phyloP scores from a whole-genome alignment of 176 grass and related monocot genomes.

The Juncus inflexus region DNA sequence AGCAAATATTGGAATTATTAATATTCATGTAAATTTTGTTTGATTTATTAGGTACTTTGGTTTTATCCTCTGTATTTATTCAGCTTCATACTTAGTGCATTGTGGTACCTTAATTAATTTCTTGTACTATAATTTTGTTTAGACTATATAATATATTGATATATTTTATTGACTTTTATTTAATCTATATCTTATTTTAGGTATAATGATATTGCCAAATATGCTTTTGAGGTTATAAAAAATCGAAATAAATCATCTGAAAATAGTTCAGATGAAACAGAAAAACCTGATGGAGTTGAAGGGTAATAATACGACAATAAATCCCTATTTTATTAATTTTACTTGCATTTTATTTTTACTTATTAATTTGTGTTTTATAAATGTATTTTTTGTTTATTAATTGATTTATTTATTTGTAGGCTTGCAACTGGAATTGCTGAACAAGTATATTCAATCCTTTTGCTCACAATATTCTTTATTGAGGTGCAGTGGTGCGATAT shows the following conservation, averaged over 20 bases:
- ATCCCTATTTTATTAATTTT: not conserved
- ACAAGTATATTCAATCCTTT: slow-evolving; percentile 80
- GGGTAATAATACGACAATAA: slow-evolving; percentile 37
- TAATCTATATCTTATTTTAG: slow-evolving; percentile 33
- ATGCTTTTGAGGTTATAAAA: slow-evolving; percentile 89
- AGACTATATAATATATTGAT: not conserved
- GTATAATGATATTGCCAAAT: slow-evolving; percentile 93
- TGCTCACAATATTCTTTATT: slow-evolving; percentile 85
- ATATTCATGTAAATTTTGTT: slow-evolving; percentile 4
- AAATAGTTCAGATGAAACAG: slow-evolving; percentile 36
- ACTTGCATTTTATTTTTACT: not conserved
- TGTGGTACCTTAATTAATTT: slow-evolving; percentile 58
- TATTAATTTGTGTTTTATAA: slow-evolving; percentile 18
- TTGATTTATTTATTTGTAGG: slow-evolving; percentile 37
- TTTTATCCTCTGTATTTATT: slow-evolving; percentile 95
- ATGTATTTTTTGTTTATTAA: slow-evolving; percentile 10
- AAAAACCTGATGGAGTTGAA: slow-evolving; percentile 70
- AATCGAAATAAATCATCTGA: slow-evolving; percentile 30
- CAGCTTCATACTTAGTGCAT: slow-evolving; percentile 76
- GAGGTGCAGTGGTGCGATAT: slow-evolving; percentile 60
- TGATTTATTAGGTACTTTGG: slow-evolving; percentile 58
- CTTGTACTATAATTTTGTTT: slow-evolving; percentile 7
- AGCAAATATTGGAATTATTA: slow-evolving; percentile 1
- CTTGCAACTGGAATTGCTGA: slow-evolving; percentile 82
- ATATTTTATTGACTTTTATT: not conserved